Base-by-base conservation (phyloP, 169 alveolate species). In the Miamiensis avidus region DNA sequence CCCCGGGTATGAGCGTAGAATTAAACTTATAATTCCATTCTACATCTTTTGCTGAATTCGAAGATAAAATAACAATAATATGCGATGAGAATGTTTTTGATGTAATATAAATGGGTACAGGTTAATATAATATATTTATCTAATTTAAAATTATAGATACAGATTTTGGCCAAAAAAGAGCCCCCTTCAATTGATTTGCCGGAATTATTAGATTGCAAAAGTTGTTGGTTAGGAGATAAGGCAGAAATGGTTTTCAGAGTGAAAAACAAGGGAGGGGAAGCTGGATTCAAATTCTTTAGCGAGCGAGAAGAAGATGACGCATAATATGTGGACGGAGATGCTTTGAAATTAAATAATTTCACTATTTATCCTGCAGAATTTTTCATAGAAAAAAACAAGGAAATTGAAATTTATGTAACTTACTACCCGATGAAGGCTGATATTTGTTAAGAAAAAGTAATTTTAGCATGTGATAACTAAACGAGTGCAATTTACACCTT, bases 221-320 rank as follows among this genome's bases (percentile, higher is more conserved):
- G 93, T 81, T 91, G 96, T 65, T 91, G 97, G 94, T 74, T 94
- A 20, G 98, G 98, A 1, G 98, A 96, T 88, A 88, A 93, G 84
- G 92, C 90, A 64, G 98, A 96, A 77, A 92, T 89, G 87, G 93
- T 90, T 79, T 96, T 96, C 87, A 91, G 95, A 77, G 92, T 96
- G 76, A 90, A 87, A 77, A 96, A 96, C 79, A 86, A 93, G 65
- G 98, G 98, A 29, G 98, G 97, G 16, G 97, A 95, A 88, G 97
- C 97, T 25, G 97, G 97, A 28, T 96, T 94, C 85, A 94, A 93
- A 85, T 96, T 96, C 82, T 93, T 93, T 88, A 88, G 89, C n/a
- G 96, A 93, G 75, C 90, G 88, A 72, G 91, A 91, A 76, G 92
- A 85, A 29, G 88, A 91, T 0, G 96, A 93, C 32, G 88, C 90